Conservation (phyloP, 768 basidiomycete genomes). For the Tricholoma saponaceum region DNA sequence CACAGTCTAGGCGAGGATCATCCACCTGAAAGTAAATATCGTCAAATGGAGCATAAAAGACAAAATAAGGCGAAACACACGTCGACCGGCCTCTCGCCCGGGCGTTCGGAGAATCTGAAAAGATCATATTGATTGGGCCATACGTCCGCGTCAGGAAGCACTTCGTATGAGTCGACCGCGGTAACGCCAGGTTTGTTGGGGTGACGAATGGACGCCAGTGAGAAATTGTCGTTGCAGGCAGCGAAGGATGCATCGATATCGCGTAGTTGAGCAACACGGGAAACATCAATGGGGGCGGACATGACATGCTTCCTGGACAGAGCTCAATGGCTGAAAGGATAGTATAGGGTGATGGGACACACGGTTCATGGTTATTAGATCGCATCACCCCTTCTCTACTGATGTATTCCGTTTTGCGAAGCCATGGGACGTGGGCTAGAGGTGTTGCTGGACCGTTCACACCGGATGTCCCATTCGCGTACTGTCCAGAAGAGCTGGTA, state of each 20-base stretch:
- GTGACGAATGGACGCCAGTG: constrained; percentile 59
- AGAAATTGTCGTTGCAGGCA: constrained; percentile 56
- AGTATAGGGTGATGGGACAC: constrained; percentile 18
- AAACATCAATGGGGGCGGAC: constrained; percentile 60
- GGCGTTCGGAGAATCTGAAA: constrained; percentile 81
- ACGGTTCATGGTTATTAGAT: constrained; percentile 52
- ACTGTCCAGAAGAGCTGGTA: constrained; percentile 41
- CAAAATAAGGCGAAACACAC: constrained; percentile 34
- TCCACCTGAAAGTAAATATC: constrained; percentile 42
- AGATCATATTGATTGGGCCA: constrained; percentile 91
- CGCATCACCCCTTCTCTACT: constrained; percentile 51
- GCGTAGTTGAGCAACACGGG: constrained; percentile 66
- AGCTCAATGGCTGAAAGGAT: background rate
- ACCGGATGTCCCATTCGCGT: constrained; percentile 33
- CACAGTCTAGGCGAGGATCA: constrained; percentile 81
- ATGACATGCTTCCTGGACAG: constrained; percentile 42
- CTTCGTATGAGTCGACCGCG: constrained; percentile 77
- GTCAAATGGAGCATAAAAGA: background rate
- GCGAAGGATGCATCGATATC: constrained; percentile 78
- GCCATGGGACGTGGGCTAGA: constrained; percentile 77
- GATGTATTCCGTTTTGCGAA: constrained; percentile 90
- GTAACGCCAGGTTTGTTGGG: constrained; percentile 75
- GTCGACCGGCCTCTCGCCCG: constrained; percentile 72
- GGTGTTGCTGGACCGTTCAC: constrained; percentile 41
- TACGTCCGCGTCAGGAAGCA: constrained; percentile 80